Evolutionary conservation across 306 rosid genomes (phyloP).

Genomic region (Spatholobus suberectus): DNA sequence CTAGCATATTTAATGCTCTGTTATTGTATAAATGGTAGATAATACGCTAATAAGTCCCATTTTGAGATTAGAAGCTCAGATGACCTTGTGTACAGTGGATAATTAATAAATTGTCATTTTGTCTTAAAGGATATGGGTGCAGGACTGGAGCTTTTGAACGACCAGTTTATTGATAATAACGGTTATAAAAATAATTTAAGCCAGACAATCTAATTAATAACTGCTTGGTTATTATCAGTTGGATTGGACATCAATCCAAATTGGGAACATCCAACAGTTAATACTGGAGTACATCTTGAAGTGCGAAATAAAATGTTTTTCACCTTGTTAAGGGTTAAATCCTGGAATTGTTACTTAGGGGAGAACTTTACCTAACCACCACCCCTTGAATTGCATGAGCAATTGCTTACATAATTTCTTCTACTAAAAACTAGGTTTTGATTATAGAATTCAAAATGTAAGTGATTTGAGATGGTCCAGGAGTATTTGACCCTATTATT

Average conservation of each 20-base stretch:
- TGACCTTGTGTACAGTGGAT: not conserved
- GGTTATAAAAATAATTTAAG: not conserved
- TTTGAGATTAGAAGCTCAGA: not conserved
- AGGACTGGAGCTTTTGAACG: not conserved
- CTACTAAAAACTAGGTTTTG: not conserved
- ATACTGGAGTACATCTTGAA: too few relatives aligned
- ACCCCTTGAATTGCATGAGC: not conserved
- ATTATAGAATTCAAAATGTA: not conserved
- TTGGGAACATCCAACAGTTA: not conserved
- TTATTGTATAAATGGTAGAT: not conserved
- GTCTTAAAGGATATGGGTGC: not conserved
- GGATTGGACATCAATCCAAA: not conserved
- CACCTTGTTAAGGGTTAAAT: not conserved
- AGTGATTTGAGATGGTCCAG: not conserved
- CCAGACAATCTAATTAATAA: not conserved
- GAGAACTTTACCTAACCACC: not conserved
- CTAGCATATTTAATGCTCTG: not conserved
- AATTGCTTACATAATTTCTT: not conserved
- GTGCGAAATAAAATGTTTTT: not conserved
- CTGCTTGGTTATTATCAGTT: not conserved
- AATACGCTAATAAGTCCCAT: not conserved
- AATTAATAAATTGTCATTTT: not conserved
- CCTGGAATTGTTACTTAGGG: not conserved
- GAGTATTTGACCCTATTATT: not conserved
- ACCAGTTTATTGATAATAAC: not conserved